Conservation (phyloP, 2,329 filamentous ascomycete species). For the Daldinia sp. region DNA sequence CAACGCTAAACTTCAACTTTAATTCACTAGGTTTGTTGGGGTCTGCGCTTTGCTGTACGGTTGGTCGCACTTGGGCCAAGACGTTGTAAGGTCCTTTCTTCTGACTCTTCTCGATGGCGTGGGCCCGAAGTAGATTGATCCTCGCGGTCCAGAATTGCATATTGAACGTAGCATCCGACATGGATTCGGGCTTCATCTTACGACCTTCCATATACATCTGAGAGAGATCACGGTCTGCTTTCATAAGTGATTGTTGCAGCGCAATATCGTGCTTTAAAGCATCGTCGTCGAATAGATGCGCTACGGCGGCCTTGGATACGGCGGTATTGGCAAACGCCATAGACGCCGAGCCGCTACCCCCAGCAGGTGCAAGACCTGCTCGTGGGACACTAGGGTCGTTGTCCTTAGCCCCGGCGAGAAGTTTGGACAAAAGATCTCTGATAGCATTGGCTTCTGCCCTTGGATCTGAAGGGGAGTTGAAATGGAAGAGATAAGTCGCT, state of each 20-base stretch:
- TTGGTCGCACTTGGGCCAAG: constrained; percentile 85
- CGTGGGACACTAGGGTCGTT: constrained; percentile 61
- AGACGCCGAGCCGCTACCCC: constrained; percentile 66
- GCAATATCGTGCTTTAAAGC: constrained; percentile 79
- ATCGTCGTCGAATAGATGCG: constrained; percentile 81
- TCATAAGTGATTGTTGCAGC: constrained; percentile 88
- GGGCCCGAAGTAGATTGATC: constrained; percentile 83
- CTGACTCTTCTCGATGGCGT: constrained; percentile 89
- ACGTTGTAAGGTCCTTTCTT: constrained; percentile 93
- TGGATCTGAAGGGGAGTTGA: constrained; percentile 79
- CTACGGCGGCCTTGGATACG: constrained; percentile 60
- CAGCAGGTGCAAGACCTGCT: constrained; percentile 51
- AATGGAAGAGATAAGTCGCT: constrained; percentile 84
- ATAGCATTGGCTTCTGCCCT: constrained; percentile 85
- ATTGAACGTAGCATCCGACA: constrained; percentile 83
- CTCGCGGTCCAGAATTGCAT: constrained; percentile 94
- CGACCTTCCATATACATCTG: constrained; percentile 89
- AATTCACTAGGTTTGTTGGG: constrained; percentile 62
- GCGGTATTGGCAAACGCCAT: constrained; percentile 82
- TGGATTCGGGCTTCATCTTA: constrained; percentile 81
- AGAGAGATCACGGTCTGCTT: constrained; percentile 76
- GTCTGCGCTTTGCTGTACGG: constrained; percentile 61
- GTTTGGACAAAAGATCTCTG: constrained; percentile 80
- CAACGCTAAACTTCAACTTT: constrained; percentile 84
- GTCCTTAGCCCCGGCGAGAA: constrained; percentile 75